Percentiles rank a stretch among this genome's conserved stretches.
Conservation (phyloP, 805 yeast species). For the Zygosaccharomyces bisporus region DNA sequence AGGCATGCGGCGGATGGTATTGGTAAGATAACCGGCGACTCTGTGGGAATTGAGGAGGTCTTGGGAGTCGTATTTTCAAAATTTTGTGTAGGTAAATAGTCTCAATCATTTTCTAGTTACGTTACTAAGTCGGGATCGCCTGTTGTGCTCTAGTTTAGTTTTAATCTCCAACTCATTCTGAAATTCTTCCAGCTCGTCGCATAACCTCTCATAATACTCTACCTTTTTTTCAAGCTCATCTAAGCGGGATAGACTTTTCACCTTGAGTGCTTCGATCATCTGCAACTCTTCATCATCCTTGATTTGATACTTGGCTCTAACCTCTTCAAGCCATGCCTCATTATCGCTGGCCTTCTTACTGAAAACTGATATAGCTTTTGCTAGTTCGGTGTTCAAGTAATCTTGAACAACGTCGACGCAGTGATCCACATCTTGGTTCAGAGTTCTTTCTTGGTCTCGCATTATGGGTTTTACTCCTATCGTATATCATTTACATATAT, state of each 20-base stretch:
- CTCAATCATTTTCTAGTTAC: conserved; percentile 1
- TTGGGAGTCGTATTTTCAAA: conserved; percentile 86
- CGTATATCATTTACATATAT: neutral
- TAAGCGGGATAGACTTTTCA: conserved; percentile 20
- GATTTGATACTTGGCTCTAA: conserved; percentile 21
- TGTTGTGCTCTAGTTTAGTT: conserved; percentile 24
- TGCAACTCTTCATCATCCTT: conserved; percentile 25
- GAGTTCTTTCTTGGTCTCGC: conserved; percentile 18
- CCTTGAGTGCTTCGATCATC: conserved; percentile 34
- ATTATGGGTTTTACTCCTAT: conserved; percentile 1
- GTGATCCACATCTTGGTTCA: conserved; percentile 23
- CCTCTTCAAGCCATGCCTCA: conserved; percentile 23
- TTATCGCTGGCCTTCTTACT: conserved; percentile 23
- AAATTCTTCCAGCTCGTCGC: conserved; percentile 60
- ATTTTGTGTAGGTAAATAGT: conserved; percentile 88
- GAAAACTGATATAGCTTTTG: conserved; percentile 28
- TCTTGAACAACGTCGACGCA: conserved; percentile 27
- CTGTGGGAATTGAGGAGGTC: conserved; percentile 85
- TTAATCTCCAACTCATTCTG: conserved; percentile 52
- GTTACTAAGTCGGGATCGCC: conserved; percentile 15
- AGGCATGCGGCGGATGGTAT: conserved; percentile 76
- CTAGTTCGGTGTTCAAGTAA: conserved; percentile 27
- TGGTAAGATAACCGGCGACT: conserved; percentile 87
- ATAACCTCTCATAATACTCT: conserved; percentile 43
- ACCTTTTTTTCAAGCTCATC: conserved; percentile 37